Evolutionary conservation across 176 grass and related monocot genomes (phyloP).

Genomic region (Phragmites australis): DNA sequence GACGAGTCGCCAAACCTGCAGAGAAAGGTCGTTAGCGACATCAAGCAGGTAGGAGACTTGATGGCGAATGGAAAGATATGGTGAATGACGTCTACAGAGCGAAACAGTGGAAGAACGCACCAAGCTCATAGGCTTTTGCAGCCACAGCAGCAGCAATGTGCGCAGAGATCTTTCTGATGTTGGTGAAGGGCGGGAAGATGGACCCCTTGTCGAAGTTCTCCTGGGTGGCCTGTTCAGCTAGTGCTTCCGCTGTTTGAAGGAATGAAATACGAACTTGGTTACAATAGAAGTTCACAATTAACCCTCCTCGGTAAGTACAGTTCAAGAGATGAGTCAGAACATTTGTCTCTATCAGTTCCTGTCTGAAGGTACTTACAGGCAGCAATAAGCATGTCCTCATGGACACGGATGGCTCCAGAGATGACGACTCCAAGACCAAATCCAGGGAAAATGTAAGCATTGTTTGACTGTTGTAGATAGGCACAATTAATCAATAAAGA

Average conservation of each 20-base stretch:
- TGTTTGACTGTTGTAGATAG: constrained; percentile 67
- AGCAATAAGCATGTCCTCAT: constrained; percentile 96
- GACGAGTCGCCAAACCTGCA: constrained; percentile 74
- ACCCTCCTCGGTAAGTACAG: background rate
- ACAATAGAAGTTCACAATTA: background rate
- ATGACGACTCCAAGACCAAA: constrained; percentile 88
- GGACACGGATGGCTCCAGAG: constrained; percentile 84
- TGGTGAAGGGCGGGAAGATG: constrained; percentile 87
- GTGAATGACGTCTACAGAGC: background rate
- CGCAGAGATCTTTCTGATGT: constrained; percentile 92
- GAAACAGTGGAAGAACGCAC: constrained; percentile 38
- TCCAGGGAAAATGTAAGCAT: constrained; percentile 99
- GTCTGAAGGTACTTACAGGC: constrained; percentile 67
- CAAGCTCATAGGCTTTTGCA: constrained; percentile 90
- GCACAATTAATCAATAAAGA: constrained; percentile 29
- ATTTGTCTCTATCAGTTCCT: background rate
- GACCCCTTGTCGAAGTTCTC: constrained; percentile 74
- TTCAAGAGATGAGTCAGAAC: background rate
- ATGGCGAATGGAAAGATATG: background rate
- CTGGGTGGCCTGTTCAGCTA: constrained; percentile 73
- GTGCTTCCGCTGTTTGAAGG: constrained; percentile 65
- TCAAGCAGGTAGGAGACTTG: background rate
- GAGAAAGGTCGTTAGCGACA: background rate
- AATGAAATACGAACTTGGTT: background rate
- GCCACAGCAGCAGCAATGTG: constrained; percentile 82